phyloP scores from a whole-genome alignment of 352 stramenopile species.

The Globisporangium carolinianum region DNA sequence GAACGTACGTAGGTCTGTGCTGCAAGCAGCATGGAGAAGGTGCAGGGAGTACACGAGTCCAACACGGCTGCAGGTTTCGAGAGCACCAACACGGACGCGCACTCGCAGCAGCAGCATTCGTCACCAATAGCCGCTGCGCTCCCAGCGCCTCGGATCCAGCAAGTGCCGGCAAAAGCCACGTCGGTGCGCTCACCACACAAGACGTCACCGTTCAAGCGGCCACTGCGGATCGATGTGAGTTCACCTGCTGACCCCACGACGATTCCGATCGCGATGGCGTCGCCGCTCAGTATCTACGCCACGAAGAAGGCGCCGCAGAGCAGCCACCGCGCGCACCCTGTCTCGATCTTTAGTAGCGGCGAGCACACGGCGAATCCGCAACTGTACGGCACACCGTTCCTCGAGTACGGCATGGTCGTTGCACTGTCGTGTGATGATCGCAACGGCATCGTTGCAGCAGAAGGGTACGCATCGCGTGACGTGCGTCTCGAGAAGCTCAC shows the following conservation, averaged over 20 bases:
- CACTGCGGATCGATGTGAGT: slow-evolving; percentile 43
- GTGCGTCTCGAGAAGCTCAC: slow-evolving; percentile 52
- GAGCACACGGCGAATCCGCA: slow-evolving; percentile 19
- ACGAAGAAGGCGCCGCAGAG: slow-evolving; percentile 32
- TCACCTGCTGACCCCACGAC: slow-evolving; percentile 12
- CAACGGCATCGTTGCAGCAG: slow-evolving; percentile 38
- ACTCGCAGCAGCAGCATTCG: not conserved
- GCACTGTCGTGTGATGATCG: slow-evolving; percentile 56
- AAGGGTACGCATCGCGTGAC: slow-evolving; percentile 49
- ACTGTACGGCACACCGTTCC: slow-evolving; percentile 31
- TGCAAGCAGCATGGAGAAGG: too few relatives aligned
- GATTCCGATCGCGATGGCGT: slow-evolving; percentile 21
- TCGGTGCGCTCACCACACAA: slow-evolving; percentile 9
- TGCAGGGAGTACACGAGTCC: too few relatives aligned
- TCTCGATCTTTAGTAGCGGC: slow-evolving; percentile 21
- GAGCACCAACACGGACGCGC: not conserved
- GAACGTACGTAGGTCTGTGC: too few relatives aligned
- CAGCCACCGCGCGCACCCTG: slow-evolving; percentile 24
- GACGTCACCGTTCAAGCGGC: slow-evolving; percentile 15
- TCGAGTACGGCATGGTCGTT: slow-evolving; percentile 69
- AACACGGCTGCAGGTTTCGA: too few relatives aligned
- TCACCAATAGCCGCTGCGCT: slow-evolving; percentile 1
- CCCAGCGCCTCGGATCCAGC: slow-evolving; percentile 2
- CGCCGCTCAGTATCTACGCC: slow-evolving; percentile 37
- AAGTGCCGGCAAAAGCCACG: slow-evolving; percentile 1